Base-by-base conservation (phyloP, 441 rosid species). In the Geranium incanum region DNA sequence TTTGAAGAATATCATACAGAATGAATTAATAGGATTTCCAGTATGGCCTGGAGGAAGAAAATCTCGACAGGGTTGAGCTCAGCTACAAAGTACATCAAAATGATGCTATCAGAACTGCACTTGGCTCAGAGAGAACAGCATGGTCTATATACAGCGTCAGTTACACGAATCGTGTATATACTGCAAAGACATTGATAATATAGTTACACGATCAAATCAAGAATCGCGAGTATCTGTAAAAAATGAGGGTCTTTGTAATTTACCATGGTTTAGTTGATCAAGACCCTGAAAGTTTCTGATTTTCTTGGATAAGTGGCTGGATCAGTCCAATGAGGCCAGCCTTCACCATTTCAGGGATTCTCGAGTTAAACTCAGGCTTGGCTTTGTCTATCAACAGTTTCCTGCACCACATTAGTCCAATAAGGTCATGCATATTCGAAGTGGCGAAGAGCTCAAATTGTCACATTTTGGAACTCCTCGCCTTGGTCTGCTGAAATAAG, bases 271-370 rank as follows among this genome's bases (percentile, higher is more conserved):
- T 12, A 69, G 71, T 70, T 33, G 69, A 74, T 70, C 69, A 72
- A 69, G 41, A 68, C 50, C 36, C 52, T 13, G 64, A 33, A 66
- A 36, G 64, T 75, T 74, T 71, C 66, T 48, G 70, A 69, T 82
- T 79, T 68, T 76, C 79, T 74, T 75, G 77, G 78, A 85, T 77
- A 71, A 83, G 83, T 70, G 78, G 72, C 67, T 60, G 75, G 60
- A 91, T 84, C 66, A 70, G 78, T 52, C 82, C 86, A 41, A 88
- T 45, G 11, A 77, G 66, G 39, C 66, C 68, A 74, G 73, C 76
- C 82, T 88, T 95, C 79, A 95, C 65, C 38, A 88, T 80, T 68
- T 86, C 88, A 0, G 99, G 98, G 67, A 95, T 83, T 77, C 85
- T 81, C 1, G 87, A 70, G 72, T 75, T 81, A 52, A 84, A 84